Conservation (phyloP, 129 eudicot genomes). For the Cynara cardunculus region DNA sequence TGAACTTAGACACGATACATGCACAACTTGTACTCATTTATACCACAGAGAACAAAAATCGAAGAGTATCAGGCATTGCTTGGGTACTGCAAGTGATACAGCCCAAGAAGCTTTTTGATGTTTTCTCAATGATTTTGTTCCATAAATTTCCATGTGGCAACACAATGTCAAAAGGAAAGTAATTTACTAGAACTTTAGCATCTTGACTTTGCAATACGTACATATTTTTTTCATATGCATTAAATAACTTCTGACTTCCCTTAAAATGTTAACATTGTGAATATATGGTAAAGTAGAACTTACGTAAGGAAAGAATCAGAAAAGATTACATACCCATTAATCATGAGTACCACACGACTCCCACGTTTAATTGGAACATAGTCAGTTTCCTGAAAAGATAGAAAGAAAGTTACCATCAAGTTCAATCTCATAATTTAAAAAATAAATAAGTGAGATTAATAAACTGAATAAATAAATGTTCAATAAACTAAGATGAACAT, state of each 20-base stretch:
- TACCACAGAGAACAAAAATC: background rate
- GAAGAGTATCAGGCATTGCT: background rate
- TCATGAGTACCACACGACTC: conserved; percentile 79
- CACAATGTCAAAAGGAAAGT: conserved; percentile 4
- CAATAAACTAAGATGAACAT: background rate
- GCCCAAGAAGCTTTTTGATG: background rate
- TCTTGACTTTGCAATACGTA: background rate
- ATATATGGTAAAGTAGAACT: conserved; percentile 5
- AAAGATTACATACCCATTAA: conserved; percentile 66
- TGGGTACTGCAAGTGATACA: background rate
- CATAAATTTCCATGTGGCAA: background rate
- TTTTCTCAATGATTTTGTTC: background rate
- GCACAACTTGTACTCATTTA: background rate
- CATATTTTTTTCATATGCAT: background rate
- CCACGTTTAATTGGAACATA: conserved; percentile 93
- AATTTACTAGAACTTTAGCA: background rate
- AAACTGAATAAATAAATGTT: background rate
- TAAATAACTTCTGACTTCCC: conserved; percentile 15
- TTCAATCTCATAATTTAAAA: background rate
- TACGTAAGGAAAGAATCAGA: background rate
- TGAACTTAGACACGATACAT: background rate
- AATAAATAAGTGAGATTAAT: background rate
- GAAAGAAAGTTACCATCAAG: conserved; percentile 6
- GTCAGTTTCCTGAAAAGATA: conserved; percentile 65
- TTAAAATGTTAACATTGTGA: background rate